These are phyloP conservation scores for Paralagenidium karlingii DNA, from an alignment of 352 stramenopile genomes.

Conservation along the genomic window DNA sequence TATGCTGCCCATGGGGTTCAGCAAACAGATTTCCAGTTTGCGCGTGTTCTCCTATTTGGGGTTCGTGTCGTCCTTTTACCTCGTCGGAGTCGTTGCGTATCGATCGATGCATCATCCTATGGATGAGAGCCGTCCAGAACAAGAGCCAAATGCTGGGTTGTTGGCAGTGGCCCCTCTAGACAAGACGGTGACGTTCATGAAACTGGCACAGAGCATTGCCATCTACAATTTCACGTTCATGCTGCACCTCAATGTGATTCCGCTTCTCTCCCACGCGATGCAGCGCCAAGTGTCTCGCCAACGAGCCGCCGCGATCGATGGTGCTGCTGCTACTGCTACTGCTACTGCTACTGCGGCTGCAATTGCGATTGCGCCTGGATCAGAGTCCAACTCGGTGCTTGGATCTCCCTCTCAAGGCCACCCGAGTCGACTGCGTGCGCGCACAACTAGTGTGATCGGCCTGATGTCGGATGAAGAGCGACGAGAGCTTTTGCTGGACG, in stretches of 20 bases:
- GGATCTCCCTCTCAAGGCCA: too few species aligned
- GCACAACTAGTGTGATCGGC: too few species aligned
- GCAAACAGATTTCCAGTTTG: constrained; percentile 61
- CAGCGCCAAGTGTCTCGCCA: constrained; percentile 5
- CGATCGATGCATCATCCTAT: constrained; percentile 13
- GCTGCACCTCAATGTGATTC: constrained; percentile 70
- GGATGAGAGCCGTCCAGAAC: not conserved
- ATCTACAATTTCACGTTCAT: constrained; percentile 84
- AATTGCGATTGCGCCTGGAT: too few species aligned
- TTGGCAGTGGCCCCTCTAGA: not conserved
- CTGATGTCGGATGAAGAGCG: too few species aligned
- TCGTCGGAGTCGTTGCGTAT: constrained; percentile 47
- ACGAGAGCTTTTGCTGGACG: too few species aligned
- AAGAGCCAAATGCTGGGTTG: not conserved
- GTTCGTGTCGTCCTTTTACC: constrained; percentile 53
- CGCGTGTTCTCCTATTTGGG: constrained; percentile 66
- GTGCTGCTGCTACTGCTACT: too few species aligned
- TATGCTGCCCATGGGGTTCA: constrained; percentile 45
- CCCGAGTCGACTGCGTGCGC: too few species aligned
- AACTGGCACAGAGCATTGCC: constrained; percentile 40
- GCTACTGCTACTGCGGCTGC: too few species aligned
- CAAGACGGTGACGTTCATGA: constrained; percentile 25
- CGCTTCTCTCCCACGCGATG: constrained; percentile 44
- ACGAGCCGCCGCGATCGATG: too few species aligned
- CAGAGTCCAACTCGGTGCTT: too few species aligned